These are phyloP conservation scores for Penicillium vulpinum DNA, from an alignment of 2,329 filamentous ascomycete genomes.

Conservation along the genomic window DNA sequence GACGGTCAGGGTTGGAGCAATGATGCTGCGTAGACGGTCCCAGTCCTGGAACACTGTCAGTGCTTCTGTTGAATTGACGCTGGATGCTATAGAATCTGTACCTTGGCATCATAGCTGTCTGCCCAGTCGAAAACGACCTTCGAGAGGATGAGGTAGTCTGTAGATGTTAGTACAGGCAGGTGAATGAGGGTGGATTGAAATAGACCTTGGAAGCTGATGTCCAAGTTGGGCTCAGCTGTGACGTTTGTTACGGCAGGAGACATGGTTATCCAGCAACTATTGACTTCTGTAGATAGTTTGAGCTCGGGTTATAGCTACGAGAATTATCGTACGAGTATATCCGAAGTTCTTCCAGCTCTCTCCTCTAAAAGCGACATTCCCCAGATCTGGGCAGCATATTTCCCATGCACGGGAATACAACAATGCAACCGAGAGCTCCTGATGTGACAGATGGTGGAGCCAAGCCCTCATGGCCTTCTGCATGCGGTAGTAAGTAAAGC, in stretches of 20 bases:
- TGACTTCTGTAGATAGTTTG: not conserved
- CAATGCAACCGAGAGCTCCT: conserved; percentile 13
- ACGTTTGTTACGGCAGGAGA: conserved; percentile 23
- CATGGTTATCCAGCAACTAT: conserved; percentile 7
- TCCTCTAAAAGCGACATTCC: not conserved
- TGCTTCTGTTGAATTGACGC: not conserved
- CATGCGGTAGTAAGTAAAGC: conserved; percentile 14
- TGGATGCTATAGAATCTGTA: conserved; percentile 9
- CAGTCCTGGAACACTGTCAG: conserved; percentile 37
- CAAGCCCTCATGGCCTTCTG: conserved; percentile 9
- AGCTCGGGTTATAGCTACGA: not conserved
- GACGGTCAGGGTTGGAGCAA: conserved; percentile 49
- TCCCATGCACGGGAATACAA: not conserved
- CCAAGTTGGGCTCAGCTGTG: conserved; percentile 41
- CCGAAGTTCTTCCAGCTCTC: not conserved
- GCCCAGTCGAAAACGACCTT: conserved; percentile 46
- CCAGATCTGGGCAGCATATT: not conserved
- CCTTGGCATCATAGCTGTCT: conserved; percentile 48
- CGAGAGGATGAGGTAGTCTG: conserved; percentile 38
- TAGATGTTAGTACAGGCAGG: conserved; percentile 3
- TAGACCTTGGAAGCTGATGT: conserved; percentile 31
- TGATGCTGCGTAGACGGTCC: conserved; percentile 41
- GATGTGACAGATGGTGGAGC: conserved; percentile 9
- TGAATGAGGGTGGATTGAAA: not conserved
- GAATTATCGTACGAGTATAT: conserved; percentile 3